Base-by-base conservation (phyloP, 129 eudicot genomes). In the Rutidosis leptorrhynchoides region DNA sequence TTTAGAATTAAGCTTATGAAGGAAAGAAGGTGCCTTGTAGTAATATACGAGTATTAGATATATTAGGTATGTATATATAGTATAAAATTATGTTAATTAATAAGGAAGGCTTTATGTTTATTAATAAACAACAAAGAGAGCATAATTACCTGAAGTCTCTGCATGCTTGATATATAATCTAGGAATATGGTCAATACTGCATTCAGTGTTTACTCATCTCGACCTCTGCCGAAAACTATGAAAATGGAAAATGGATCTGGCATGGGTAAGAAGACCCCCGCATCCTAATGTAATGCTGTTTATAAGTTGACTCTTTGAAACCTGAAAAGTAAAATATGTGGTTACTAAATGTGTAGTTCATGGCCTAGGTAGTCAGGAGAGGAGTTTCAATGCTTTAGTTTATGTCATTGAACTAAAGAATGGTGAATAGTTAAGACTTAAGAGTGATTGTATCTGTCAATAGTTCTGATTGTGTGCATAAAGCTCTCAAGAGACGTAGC, bases 151-250 rank as follows among this genome's bases (percentile, higher is more conserved):
- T 40, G 46, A 40, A 40, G 46, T 40, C 7, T 6, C 12, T 61
- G 62, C 62, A 62, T 49, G 14, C 11, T 3, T 71, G 59, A 25
- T 24, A 25, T 19, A 15, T 59, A 30, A 60, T 60, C 16, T 49
- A 62, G 29, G 28, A 61, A 51, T 62, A 32, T 25, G 67, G 40
- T 62, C 62, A 49, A 53, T 23, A 60, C 49, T 23, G 0, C 53
- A 72, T 52, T 11, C 21, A 62, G 35, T 3, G n/a, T 29, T n/a
- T 58, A 57, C 46, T 40, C 46, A 40, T 40, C n/a, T 40, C 46
- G 5, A 40, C 46, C 46, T 40, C 46, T 40, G 11, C 11, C 16
- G 46, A 40, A 40, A 40, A 40, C n/a, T 11, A 12, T 40, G 46
- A 40, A 40, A 11, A 40, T 40, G 46, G 16, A 69, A 42, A 42